Base-by-base conservation (phyloP, 1,139 yeast species). In the Taphrina flavorubra region DNA sequence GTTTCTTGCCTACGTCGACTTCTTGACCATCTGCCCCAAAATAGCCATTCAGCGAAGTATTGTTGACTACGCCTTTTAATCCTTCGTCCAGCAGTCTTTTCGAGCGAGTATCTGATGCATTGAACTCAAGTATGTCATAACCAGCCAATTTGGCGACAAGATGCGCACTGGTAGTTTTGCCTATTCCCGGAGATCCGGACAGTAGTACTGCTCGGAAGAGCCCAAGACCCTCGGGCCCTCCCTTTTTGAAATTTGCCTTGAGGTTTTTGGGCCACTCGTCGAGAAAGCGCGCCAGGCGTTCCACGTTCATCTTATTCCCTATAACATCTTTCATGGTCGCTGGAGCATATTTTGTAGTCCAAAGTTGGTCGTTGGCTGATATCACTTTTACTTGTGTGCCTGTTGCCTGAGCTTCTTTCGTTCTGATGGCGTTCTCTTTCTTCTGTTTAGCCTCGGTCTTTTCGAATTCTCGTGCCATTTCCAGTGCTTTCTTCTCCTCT, bases 301-400 rank as follows among this genome's bases (percentile, higher is more conserved):
- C 81, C 3, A 95, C 87, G 68, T 86, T 86, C 0, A 90, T 86
- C 76, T 90, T 91, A 77, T 94, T 94, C 70, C 99, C 99, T 79
- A 97, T 92, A 49, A 94, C 86, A 73, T 94, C 97, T 51, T 81
- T 81, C 63, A 88, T 72, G 55, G 82, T 82, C 1, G 85, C 84
- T 6, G 99, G 99, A 0, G 99, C 98, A 78, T 94, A 90, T 77
- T 87, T 91, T 2, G 86, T 88, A 0, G 99, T 94, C 99, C 99
- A 95, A 70, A 95, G 80, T 46, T 75, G 72, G 10, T 70, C 62
- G 14, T 53, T 44, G 16, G 66, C 49, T 66, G 79, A 78, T 68
- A 81, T 44, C 36, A 63, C 39, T 5, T 57, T 56, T 14, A 47
- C 13, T 5, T 36, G 42, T 1, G 56, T 82, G 6, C 83, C 77